phyloP scores from a whole-genome alignment of 306 rosid genomes.

The Lagenaria siceraria region DNA sequence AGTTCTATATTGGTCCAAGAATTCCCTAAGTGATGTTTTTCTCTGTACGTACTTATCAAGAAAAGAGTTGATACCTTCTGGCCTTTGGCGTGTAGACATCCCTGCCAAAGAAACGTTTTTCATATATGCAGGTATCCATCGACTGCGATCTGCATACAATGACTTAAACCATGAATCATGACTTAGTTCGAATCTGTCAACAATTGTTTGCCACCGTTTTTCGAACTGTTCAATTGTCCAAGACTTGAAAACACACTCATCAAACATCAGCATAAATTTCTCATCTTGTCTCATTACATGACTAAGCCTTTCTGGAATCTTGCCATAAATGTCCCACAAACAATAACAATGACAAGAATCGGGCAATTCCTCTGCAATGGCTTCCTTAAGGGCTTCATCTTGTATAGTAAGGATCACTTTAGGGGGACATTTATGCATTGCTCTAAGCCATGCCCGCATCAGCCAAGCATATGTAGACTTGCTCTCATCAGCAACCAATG shows the following conservation, averaged over 20 bases:
- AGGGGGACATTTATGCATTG: constrained; percentile 35
- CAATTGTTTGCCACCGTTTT: constrained; percentile 28
- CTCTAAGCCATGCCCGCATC: constrained; percentile 32
- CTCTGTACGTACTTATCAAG: constrained; percentile 34
- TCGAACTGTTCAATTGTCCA: constrained; percentile 32
- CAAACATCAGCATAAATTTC: constrained; percentile 21
- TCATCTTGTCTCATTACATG: constrained; percentile 22
- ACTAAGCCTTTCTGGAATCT: constrained; percentile 34
- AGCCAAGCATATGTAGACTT: constrained; percentile 29
- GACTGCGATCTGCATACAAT: constrained; percentile 25
- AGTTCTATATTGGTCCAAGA: constrained; percentile 21
- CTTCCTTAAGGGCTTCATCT: constrained; percentile 27
- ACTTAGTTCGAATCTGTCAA: constrained; percentile 24
- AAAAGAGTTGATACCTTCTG: constrained; percentile 23
- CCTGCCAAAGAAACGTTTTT: constrained; percentile 24
- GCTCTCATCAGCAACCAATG: constrained; percentile 33
- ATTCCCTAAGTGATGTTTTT: constrained; percentile 26
- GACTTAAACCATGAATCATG: constrained; percentile 23
- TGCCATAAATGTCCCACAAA: constrained; percentile 35
- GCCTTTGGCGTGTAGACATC: constrained; percentile 23
- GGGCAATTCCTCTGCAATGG: constrained; percentile 27
- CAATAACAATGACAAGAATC: constrained; percentile 31
- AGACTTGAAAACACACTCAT: constrained; percentile 33
- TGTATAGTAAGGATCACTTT: constrained; percentile 26
- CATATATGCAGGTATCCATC: constrained; percentile 32